A percentile compares a stretch with the other conserved stretches of the same genome.
phyloP scores from a whole-genome alignment of 495 filamentous ascomycete species.

The Usnea hakonensis region DNA sequence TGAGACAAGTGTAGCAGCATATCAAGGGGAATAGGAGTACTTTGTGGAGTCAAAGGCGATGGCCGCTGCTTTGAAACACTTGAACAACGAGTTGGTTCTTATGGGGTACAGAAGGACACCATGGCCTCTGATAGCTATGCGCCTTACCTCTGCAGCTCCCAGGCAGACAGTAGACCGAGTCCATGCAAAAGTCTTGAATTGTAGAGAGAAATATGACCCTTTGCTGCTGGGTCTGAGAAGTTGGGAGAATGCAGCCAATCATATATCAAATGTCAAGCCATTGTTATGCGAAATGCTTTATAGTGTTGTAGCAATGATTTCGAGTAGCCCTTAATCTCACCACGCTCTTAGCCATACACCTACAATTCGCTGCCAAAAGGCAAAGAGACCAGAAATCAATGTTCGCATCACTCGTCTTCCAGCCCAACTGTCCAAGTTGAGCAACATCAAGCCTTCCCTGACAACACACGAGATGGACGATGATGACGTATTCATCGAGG shows the following conservation, averaged over 20 bases:
- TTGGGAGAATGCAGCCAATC: neutral
- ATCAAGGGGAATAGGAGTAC: neutral
- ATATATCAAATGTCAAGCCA: neutral
- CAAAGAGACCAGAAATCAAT: neutral
- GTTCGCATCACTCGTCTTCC: neutral
- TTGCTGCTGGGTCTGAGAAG: neutral
- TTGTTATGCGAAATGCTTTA: neutral
- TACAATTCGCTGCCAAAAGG: neutral
- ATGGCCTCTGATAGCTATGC: neutral
- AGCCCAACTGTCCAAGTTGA: neutral
- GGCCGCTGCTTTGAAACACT: neutral
- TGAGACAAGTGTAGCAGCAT: neutral
- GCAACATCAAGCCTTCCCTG: neutral
- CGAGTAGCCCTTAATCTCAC: no score
- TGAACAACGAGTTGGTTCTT: neutral
- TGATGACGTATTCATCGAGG: slow-evolving; percentile 53
- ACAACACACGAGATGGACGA: slow-evolving; percentile 39
- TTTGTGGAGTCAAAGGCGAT: neutral
- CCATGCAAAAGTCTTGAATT: no score
- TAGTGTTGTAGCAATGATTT: neutral
- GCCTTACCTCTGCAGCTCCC: neutral
- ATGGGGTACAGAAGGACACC: neutral
- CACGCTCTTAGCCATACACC: neutral
- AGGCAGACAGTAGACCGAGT: neutral
- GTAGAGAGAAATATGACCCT: neutral